Evolutionary conservation across 2,329 filamentous ascomycete genomes (phyloP).

Genomic region (Atkinsonella texensis): DNA sequence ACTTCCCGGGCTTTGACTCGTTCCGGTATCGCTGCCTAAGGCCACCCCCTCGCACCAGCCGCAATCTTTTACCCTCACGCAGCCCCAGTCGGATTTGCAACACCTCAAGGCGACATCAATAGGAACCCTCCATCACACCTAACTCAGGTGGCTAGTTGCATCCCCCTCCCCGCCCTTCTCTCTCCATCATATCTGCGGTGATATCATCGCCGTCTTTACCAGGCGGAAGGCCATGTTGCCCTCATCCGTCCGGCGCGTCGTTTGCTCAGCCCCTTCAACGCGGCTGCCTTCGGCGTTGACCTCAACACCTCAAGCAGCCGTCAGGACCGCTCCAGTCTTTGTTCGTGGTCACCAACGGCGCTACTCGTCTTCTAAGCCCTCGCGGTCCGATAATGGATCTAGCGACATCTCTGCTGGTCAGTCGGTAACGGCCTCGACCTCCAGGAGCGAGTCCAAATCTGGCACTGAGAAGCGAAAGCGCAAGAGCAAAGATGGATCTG

Average conservation of each 20-base stretch:
- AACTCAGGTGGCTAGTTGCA: slow-evolving; percentile 11
- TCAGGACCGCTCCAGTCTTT: slow-evolving; percentile 23
- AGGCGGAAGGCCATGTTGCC: slow-evolving; percentile 35
- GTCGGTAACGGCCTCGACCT: slow-evolving; percentile 35
- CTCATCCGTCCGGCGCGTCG: slow-evolving; percentile 43
- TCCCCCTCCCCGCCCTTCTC: slow-evolving; percentile 9
- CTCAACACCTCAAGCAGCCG: slow-evolving; percentile 26
- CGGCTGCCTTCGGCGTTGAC: slow-evolving; percentile 30
- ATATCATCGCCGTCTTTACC: slow-evolving; percentile 8
- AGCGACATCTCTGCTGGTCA: slow-evolving; percentile 37
- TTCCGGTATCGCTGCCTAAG: slow-evolving; percentile 24
- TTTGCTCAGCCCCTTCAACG: slow-evolving; percentile 33
- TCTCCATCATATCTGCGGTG: slow-evolving; percentile 2
- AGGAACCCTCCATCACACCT: slow-evolving; percentile 16
- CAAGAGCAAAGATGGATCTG: slow-evolving; percentile 41
- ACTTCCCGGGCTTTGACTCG: neutral
- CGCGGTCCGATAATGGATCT: slow-evolving; percentile 44
- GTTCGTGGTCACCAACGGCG: slow-evolving; percentile 37
- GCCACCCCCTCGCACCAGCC: slow-evolving; percentile 12
- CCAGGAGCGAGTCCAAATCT: slow-evolving; percentile 30
- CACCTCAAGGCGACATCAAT: slow-evolving; percentile 18
- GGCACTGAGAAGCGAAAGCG: slow-evolving; percentile 43
- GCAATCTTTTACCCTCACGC: slow-evolving; percentile 11
- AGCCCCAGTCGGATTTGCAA: slow-evolving; percentile 26
- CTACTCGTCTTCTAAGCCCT: slow-evolving; percentile 51